These are phyloP conservation scores for Mangifera indica DNA, from an alignment of 345 rosid species.

Conservation along the genomic window DNA sequence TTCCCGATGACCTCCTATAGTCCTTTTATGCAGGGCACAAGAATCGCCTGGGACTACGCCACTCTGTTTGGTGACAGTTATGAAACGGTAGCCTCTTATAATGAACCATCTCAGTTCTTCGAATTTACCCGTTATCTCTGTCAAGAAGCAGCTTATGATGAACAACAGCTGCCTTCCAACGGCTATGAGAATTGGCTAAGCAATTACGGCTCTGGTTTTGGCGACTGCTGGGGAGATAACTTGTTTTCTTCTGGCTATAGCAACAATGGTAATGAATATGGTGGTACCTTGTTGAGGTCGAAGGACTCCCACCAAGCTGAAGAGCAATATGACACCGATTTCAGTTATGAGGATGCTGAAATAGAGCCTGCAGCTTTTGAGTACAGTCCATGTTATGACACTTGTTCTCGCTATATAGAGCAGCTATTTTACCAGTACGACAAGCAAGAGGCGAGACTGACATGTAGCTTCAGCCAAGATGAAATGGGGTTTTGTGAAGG, in stretches of 20 bases:
- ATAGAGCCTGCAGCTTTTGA: conserved; percentile 15
- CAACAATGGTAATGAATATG: background rate
- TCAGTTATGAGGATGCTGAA: conserved; percentile 16
- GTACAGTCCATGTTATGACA: conserved; percentile 17
- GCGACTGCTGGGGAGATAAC: conserved; percentile 17
- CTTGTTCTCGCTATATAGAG: conserved; percentile 27
- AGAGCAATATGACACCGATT: conserved; percentile 8
- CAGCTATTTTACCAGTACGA: background rate
- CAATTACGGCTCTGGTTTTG: conserved; percentile 5
- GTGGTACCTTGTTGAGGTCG: background rate
- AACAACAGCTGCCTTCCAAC: conserved; percentile 9
- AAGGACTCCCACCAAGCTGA: conserved; percentile 20
- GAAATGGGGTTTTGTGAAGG: conserved; percentile 23
- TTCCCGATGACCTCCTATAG: background rate
- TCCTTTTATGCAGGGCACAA: background rate
- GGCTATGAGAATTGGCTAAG: conserved; percentile 20
- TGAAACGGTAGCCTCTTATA: background rate
- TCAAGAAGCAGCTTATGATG: conserved; percentile 19
- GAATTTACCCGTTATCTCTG: conserved; percentile 9
- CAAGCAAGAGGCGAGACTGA: conserved; percentile 12
- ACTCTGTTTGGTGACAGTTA: background rate
- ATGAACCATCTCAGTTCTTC: conserved; percentile 5
- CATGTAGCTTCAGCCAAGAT: conserved; percentile 9
- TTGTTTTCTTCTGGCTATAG: conserved; percentile 14
- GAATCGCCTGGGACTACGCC: background rate